A percentile compares a stretch with the other conserved stretches of the same genome.
phyloP scores from a whole-genome alignment of 345 rosid species.

The Balakata baccata region DNA sequence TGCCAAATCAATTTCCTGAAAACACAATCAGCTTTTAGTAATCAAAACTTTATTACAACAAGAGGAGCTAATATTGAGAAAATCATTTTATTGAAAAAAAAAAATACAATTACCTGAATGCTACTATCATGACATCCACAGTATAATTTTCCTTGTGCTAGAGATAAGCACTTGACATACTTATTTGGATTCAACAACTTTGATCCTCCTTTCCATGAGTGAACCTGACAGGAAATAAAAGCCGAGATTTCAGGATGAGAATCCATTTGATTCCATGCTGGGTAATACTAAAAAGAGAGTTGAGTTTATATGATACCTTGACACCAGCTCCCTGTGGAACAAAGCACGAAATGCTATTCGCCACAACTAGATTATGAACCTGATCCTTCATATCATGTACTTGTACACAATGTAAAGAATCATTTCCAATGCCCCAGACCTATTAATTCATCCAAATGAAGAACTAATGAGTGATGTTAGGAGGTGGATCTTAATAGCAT shows the following conservation, averaged over 20 bases:
- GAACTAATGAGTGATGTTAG: neutral
- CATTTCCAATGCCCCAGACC: slow-evolving; percentile 54
- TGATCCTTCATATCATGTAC: slow-evolving; percentile 68
- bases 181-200: slow-evolving; percentile 47
- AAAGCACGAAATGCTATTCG: slow-evolving; percentile 51
- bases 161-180: slow-evolving; percentile 48
- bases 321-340: slow-evolving; percentile 68
- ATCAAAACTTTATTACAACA: neutral
- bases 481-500: neutral
- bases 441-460: slow-evolving; percentile 18
- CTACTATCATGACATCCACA: slow-evolving; percentile 70
- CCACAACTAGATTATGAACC: slow-evolving; percentile 50
- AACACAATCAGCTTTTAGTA: neutral
- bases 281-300: too few relatives aligned
- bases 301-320: slow-evolving; percentile 39
- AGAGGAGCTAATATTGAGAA: neutral
- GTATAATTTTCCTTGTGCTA: slow-evolving; percentile 55
- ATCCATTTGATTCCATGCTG: too few relatives aligned
- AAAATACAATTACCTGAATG: slow-evolving; percentile 44
- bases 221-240: slow-evolving; percentile 37
- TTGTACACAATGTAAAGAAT: slow-evolving; percentile 42
- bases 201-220: slow-evolving; percentile 59
- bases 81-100: too few relatives aligned
- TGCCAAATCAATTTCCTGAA: slow-evolving; percentile 70
- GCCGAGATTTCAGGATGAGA: neutral